Evolutionary conservation across 2,329 filamentous ascomycete species (phyloP), one percentile per base, ranked within the genome.

Genomic region (Cladosporium sp.): DNA sequence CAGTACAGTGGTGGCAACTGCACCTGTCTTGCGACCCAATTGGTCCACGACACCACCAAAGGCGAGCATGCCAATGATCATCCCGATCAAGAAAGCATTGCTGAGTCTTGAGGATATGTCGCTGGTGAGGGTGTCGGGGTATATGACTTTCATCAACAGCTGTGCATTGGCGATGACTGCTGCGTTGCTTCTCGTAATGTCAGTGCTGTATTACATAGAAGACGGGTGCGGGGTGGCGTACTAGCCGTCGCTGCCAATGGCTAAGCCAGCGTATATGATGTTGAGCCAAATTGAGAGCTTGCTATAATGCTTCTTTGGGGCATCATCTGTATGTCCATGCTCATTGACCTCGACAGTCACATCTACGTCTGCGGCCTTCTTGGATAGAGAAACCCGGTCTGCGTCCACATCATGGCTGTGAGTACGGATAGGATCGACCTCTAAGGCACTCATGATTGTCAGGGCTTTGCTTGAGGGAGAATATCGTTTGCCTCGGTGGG

Each of bases 171-270:
- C 69, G 58, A 72, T 72, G n/a, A 71, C 62, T 1, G 70, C 68
- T 19, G 65, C 67, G 57, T 73, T 73, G 60, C 59, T 57, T 36
- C 28, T 4, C 34, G 34, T 2, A 15, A 34, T 34, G 19, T 19
- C 7, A 22, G 25, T 4, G 17, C 22, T 19, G 6, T 4, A n/a
- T 36, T 10, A 15, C 5, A 20, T 24, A 9, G 1, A 36, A 17
- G 19, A 10, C n/a, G n/a, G 12, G 13, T 3, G 17, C n/a, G 8
- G 10, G n/a, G 17, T 24, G 17, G 60, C 54, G 22, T 34, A 57
- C 54, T 72, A 72, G 28, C 66, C 70, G 63, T 73, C 71, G 8
- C 65, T 69, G 1, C 71, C 71, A 52, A 73, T 68, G 0, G 71
- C 70, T 13, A 72, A 62, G 13, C 68, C 70, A 13, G 70, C 71